Base-by-base conservation (phyloP, 2,329 filamentous ascomycete species). In the Botrytis fabae region DNA sequence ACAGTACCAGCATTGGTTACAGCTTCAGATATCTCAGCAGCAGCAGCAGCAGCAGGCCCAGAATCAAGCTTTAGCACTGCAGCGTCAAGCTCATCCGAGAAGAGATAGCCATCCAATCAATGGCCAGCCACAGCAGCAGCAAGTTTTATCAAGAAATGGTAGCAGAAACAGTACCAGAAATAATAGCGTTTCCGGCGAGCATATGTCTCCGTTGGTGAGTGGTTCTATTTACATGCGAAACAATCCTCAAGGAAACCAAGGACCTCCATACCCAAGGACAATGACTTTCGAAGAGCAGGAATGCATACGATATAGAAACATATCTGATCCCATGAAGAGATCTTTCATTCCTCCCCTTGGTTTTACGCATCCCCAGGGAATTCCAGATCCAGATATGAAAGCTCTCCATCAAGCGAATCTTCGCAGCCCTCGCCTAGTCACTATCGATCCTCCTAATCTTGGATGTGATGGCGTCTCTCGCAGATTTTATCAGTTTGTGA, bases 321-420 rank as follows among this genome's bases (percentile, higher is more conserved):
- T 74, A 28, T 73, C 73, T 14, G 74, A 73, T 44, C 71, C 71
- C 32, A 71, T 78, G 22, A 65, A 76, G 64, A 74, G 75, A 59
- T 72, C 70, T 35, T 75, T 84, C 10, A 78, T 86, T 46, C 85
- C 84, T 62, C 80, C 77, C 28, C 74, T 76, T 1, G 81, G 80
- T 14, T 76, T 75, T 28, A 65, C 72, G 51, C 82, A 81, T 38
- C 75, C 82, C 5, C 81, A 83, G 73, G 83, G 83, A 46, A 80
- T 82, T 38, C 83, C 86, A 6, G 82, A 85, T 73, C 85, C 87
- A 32, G 79, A 81, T 38, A 78, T 82, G 12, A 83, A 83, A 42
- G 85, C 84, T n/a, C 81, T 91, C 12, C 90, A 91, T 77, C 88
- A 90, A 80, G 85, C 86, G 62, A 83, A 88, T 77, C 81, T 90